Conservation (phyloP, 1,284 basidiomycete species). For the Naganishia sp. region DNA sequence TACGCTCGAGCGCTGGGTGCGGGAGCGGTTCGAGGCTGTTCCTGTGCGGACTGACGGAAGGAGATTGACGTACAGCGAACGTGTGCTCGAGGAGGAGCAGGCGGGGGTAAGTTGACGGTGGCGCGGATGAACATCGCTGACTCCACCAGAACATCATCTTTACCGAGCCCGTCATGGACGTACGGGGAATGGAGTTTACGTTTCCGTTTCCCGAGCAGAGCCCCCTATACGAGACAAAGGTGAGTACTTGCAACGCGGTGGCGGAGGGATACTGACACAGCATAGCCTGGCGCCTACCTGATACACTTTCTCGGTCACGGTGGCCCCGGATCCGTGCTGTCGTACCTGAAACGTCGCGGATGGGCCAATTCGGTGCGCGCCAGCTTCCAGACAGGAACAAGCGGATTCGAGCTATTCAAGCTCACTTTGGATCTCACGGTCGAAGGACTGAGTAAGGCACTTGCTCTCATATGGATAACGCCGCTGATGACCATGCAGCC, state of each 20-base stretch:
- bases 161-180: constrained; percentile 86
- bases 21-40: constrained; percentile 48
- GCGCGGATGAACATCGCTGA: neutral
- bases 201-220: constrained; percentile 85
- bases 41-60: constrained; percentile 48
- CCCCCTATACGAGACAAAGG: constrained; percentile 73
- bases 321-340: constrained; percentile 88
- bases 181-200: constrained; percentile 81
- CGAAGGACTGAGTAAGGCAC: constrained; percentile 74
- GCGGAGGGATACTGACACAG: neutral
- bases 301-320: constrained; percentile 93
- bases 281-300: constrained; percentile 71
- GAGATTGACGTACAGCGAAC: constrained; percentile 64
- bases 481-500: constrained; percentile 54
- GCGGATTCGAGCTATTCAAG: constrained; percentile 88
- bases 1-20: constrained; percentile 50
- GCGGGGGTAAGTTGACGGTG: constrained; percentile 64
- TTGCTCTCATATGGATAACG: neutral
- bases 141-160: constrained; percentile 72
- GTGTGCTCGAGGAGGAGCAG: constrained; percentile 72
- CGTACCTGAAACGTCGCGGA: constrained; percentile 86
- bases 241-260: constrained; percentile 31
- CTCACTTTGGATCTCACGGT: constrained; percentile 77
- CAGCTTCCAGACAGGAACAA: constrained; percentile 67
- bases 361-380: constrained; percentile 82